These are phyloP conservation scores for Calonectria ilicicola DNA, from an alignment of 2,329 filamentous ascomycete genomes.

Conservation along the genomic window DNA sequence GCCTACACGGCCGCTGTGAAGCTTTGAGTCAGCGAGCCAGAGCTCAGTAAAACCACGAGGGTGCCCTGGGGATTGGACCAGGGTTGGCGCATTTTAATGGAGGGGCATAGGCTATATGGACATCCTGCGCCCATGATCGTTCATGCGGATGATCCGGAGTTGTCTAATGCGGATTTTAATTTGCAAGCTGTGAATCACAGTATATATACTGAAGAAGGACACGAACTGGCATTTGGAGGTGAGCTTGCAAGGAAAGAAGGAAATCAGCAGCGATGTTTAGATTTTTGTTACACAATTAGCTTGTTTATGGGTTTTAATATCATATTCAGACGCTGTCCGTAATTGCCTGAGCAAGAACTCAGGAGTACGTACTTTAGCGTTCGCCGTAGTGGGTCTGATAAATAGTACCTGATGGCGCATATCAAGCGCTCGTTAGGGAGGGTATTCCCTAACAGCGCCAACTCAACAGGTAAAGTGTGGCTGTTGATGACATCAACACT, in stretches of 20 bases:
- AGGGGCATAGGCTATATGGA: neutral
- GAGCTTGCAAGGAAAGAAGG: too few relatives aligned
- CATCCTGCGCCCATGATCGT: neutral
- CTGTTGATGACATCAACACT: slow-evolving; percentile 43
- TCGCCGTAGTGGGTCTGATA: slow-evolving; percentile 7
- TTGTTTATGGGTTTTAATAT: too few relatives aligned
- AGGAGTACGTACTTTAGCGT: neutral
- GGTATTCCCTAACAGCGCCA: slow-evolving; percentile 20
- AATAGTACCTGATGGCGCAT: neutral
- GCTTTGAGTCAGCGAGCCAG: neutral
- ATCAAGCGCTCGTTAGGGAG: accelerated
- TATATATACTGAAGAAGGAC: neutral
- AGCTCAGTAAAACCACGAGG: neutral
- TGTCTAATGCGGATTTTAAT: neutral
- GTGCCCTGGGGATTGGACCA: neutral
- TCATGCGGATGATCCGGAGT: neutral
- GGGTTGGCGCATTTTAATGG: neutral
- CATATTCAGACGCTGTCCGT: neutral
- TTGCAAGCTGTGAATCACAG: neutral
- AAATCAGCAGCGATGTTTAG: too few relatives aligned
- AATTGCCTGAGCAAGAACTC: neutral
- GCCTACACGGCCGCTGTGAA: neutral
- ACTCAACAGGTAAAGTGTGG: slow-evolving; percentile 23
- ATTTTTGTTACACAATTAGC: too few relatives aligned
- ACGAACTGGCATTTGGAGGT: neutral